phyloP scores from a whole-genome alignment of 2,329 filamentous ascomycete genomes.

The Microsporum audouinii region DNA sequence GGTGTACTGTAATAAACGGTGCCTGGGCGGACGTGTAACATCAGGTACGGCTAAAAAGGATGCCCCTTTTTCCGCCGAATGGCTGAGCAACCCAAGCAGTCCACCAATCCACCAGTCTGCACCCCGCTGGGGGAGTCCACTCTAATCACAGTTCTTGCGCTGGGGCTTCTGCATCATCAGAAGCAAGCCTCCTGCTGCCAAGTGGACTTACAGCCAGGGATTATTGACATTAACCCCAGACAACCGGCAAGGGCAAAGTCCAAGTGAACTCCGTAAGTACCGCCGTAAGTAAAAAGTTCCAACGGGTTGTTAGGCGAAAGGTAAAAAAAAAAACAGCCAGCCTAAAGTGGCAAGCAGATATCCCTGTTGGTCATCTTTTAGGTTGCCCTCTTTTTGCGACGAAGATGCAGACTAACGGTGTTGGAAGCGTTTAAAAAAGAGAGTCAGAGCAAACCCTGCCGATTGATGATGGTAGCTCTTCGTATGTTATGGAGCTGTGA shows the following conservation, averaged over 20 bases:
- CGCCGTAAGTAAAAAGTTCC: neutral
- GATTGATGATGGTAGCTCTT: neutral
- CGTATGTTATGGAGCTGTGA: conserved; percentile 2
- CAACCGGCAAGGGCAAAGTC: neutral
- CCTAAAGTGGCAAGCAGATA: conserved; percentile 3
- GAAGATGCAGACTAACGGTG: conserved; percentile 1
- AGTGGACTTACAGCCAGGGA: neutral
- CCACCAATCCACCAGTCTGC: conserved; percentile 2
- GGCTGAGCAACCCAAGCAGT: neutral
- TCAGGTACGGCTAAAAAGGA: neutral
- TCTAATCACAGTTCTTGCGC: neutral
- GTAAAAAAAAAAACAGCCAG: neutral
- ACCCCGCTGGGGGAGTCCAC: neutral
- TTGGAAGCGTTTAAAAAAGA: neutral
- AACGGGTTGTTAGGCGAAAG: conserved; percentile 1
- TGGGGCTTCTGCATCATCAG: conserved; percentile 1
- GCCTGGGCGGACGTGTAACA: conserved; percentile 3
- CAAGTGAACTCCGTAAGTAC: neutral
- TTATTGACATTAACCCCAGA: conserved; percentile 2
- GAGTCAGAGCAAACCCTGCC: conserved; percentile 3
- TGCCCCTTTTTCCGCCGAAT: conserved; percentile 3
- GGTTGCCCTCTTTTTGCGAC: neutral
- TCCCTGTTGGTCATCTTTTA: conserved; percentile 3
- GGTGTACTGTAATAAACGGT: conserved; percentile 4
- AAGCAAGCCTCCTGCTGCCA: neutral